These are phyloP conservation scores for Pisolithus albus DNA, from an alignment of 768 basidiomycete species.

Conservation along the genomic window DNA sequence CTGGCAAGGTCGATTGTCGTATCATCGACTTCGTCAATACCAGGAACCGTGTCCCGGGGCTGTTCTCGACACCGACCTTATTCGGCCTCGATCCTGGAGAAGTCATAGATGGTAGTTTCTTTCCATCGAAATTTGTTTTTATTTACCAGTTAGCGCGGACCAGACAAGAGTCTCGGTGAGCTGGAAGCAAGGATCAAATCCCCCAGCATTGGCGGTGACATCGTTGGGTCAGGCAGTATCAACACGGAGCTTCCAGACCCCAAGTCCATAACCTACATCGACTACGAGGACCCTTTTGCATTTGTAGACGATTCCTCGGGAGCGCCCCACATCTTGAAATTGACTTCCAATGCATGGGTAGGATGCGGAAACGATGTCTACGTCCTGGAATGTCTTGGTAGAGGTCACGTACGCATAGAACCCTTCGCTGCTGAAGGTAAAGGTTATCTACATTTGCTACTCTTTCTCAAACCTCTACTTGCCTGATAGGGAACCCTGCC, in stretches of 20 bases:
- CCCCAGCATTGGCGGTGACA: constrained; percentile 2
- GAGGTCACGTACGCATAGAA: constrained; percentile 62
- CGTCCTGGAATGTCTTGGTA: constrained; percentile 68
- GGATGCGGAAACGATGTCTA: constrained; percentile 65
- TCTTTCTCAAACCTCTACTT: background rate
- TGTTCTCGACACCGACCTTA: constrained; percentile 74
- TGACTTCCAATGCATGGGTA: constrained; percentile 72
- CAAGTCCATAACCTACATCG: constrained; percentile 62
- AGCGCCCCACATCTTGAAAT: constrained; percentile 43
- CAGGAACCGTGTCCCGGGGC: constrained; percentile 55
- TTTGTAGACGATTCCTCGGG: constrained; percentile 45
- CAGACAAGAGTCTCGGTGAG: constrained; percentile 48
- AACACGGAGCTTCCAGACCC: constrained; percentile 43
- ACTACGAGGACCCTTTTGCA: constrained; percentile 69
- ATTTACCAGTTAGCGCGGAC: background rate
- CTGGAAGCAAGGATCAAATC: constrained; percentile 38
- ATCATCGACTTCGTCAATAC: constrained; percentile 92
- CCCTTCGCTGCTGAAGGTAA: constrained; percentile 29
- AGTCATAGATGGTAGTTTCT: constrained; percentile 47
- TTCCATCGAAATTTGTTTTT: background rate
- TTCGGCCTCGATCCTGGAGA: constrained; percentile 78
- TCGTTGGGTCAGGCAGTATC: constrained; percentile 14
- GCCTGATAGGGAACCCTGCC: constrained; percentile 9
- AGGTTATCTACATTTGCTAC: constrained; percentile 19
- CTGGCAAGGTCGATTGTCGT: constrained; percentile 77